A percentile compares a stretch with the other conserved stretches of the same genome.
These are phyloP conservation scores for Scutellaria minor DNA, from an alignment of 257 asterid genomes.

Conservation along the genomic window DNA sequence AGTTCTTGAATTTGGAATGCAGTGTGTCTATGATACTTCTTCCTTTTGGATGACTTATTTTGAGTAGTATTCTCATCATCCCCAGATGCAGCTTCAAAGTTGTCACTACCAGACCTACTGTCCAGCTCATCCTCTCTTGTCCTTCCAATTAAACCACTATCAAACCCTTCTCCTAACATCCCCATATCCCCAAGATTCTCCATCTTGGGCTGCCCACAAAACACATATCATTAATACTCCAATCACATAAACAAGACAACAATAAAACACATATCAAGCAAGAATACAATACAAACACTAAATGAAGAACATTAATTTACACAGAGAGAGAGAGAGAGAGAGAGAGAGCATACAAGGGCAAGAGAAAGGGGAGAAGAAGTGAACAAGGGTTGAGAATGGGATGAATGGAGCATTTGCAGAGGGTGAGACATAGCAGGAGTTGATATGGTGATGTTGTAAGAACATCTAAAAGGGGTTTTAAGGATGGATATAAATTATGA, in stretches of 20 bases:
- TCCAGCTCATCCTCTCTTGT: conserved; percentile 62
- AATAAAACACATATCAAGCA: background rate
- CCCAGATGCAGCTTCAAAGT: conserved; percentile 68
- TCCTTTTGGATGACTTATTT: conserved; percentile 51
- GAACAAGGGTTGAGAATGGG: conserved; percentile 49
- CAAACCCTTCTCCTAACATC: conserved; percentile 49
- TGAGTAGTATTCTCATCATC: conserved; percentile 62
- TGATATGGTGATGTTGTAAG: conserved; percentile 46
- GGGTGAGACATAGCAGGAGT: conserved; percentile 48
- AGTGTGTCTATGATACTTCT: conserved; percentile 73
- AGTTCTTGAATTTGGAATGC: conserved; percentile 82
- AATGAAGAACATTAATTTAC: background rate
- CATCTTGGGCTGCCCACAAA: conserved; percentile 70
- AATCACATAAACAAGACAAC: background rate
- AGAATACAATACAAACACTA: background rate
- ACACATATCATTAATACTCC: background rate
- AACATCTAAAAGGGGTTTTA: conserved; percentile 1
- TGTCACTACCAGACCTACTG: conserved; percentile 73
- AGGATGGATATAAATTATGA: background rate
- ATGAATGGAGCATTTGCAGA: conserved; percentile 46
- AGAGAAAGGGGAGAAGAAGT: conserved; percentile 54
- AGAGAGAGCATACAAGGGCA: conserved; percentile 52
- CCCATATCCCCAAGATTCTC: conserved; percentile 69
- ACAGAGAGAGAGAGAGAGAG: background rate
- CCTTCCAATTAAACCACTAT: conserved; percentile 42